These are phyloP conservation scores for Talaromyces sp. DNA, from an alignment of 2,329 filamentous ascomycete species.

Conservation along the genomic window DNA sequence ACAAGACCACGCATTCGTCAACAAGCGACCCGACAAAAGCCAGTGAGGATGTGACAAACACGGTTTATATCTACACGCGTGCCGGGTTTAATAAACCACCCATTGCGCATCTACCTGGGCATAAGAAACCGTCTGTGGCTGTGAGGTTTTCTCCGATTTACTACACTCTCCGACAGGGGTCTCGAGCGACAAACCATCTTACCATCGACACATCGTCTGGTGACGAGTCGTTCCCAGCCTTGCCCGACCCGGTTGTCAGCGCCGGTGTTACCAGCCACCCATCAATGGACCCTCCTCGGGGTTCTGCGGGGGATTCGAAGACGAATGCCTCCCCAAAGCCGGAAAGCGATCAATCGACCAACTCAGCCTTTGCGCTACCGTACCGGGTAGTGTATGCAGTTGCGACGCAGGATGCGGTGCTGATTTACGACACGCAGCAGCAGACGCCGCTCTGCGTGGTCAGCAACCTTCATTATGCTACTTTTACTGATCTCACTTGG, in stretches of 20 bases:
- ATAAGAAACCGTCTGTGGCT: constrained; percentile 96
- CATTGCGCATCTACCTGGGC: constrained; percentile 87
- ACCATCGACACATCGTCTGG: constrained; percentile 88
- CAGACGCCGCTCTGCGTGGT: constrained; percentile 89
- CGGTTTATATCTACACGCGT: constrained; percentile 95
- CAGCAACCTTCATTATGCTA: constrained; percentile 94
- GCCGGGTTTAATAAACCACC: constrained; percentile 96
- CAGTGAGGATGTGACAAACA: constrained; percentile 85
- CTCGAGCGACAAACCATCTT: constrained; percentile 74
- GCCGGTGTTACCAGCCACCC: constrained; percentile 28
- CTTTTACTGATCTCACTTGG: constrained; percentile 95
- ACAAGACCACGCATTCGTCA: constrained; percentile 70
- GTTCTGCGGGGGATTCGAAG: constrained; percentile 45
- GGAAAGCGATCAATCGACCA: constrained; percentile 29
- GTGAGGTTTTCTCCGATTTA: constrained; percentile 89
- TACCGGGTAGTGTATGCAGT: constrained; percentile 97
- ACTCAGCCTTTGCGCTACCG: constrained; percentile 69
- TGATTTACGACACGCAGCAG: constrained; percentile 96
- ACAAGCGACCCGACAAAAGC: constrained; percentile 65
- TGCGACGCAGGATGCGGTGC: constrained; percentile 89
- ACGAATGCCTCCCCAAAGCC: constrained; percentile 53
- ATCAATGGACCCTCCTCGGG: constrained; percentile 73
- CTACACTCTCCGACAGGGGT: constrained; percentile 70
- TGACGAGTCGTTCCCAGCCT: constrained; percentile 74
- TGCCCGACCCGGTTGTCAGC: constrained; percentile 75